Percentiles rank a stretch among this genome's conserved stretches.
phyloP scores from a whole-genome alignment of 164 flowering plant species.

The Protea cynaroides region DNA sequence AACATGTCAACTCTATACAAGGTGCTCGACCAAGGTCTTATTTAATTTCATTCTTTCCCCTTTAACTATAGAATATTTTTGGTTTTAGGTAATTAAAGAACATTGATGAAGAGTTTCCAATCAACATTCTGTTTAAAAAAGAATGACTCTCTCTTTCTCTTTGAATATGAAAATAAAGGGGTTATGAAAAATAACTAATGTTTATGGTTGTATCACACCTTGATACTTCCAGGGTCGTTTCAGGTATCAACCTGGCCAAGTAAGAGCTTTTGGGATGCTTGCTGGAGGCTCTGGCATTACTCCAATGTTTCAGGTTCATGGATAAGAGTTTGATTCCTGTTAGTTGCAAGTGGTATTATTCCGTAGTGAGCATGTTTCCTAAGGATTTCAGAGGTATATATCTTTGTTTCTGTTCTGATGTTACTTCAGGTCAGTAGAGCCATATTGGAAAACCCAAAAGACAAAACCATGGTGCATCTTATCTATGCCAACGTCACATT shows the following conservation, averaged over 20 bases:
- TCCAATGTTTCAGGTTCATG: conserved; percentile 90
- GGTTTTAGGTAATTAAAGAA: no score
- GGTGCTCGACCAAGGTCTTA: no score
- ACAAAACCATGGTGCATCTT: conserved; percentile 76
- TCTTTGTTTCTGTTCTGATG: no score
- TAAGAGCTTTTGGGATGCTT: conserved; percentile 95
- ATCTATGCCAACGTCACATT: conserved; percentile 90
- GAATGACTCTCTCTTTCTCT: no score
- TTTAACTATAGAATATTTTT: no score
- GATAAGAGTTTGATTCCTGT: background rate
- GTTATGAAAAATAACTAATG: no score
- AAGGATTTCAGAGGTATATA: background rate
- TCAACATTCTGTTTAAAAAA: no score
- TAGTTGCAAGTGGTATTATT: background rate
- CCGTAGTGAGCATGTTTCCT: background rate
- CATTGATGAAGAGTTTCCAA: no score
- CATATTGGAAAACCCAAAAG: conserved; percentile 20
- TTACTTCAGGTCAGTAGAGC: conserved; percentile 77
- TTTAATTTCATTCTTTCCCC: no score
- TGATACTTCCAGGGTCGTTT: conserved; percentile 36
- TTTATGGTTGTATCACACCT: conserved; percentile 2
- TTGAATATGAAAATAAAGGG: no score
- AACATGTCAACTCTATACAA: no score
- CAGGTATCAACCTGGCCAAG: conserved; percentile 48
- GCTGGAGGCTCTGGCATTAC: conserved; percentile 30